phyloP scores from a whole-genome alignment of 805 yeast genomes.

The Nakazawaea anatomiae region DNA sequence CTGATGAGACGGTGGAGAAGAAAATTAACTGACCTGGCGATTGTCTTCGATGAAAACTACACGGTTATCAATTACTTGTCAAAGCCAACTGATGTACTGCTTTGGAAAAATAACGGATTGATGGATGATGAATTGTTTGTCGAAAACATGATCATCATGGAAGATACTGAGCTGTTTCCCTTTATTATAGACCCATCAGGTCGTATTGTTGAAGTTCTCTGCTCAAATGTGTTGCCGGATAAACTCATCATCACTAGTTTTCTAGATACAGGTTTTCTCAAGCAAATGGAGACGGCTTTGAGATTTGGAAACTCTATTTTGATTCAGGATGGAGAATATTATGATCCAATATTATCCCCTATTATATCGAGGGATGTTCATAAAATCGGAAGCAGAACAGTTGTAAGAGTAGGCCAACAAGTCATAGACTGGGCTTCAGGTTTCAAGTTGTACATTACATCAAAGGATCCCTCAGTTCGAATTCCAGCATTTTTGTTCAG shows the following conservation, averaged over 20 bases:
- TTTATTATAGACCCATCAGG: conserved; percentile 72
- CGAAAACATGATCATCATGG: conserved; percentile 58
- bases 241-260: conserved; percentile 60
- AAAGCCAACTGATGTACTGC: conserved; percentile 30
- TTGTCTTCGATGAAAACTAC: conserved; percentile 33
- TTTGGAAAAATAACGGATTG: conserved; percentile 51
- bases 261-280: conserved; percentile 57
- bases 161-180: conserved; percentile 35
- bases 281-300: conserved; percentile 71
- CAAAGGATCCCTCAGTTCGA: conserved; percentile 46
- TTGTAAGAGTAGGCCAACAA: conserved; percentile 55
- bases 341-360: conserved; percentile 67
- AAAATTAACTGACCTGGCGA: conserved; percentile 26
- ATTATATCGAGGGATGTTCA: conserved; percentile 57
- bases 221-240: conserved; percentile 22
- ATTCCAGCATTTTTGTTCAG: conserved; percentile 54
- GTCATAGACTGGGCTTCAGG: conserved; percentile 62
- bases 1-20: conserved; percentile 30
- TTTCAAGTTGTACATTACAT: conserved; percentile 54
- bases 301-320: conserved; percentile 77
- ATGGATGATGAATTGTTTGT: conserved; percentile 53
- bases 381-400: conserved; percentile 61
- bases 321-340: conserved; percentile 73
- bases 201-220: conserved; percentile 34
- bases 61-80: conserved; percentile 31